Percentiles rank a stretch among this genome's conserved stretches.
phyloP scores from a whole-genome alignment of 106 monocot genomes.

The Xerophyta viscosa region DNA sequence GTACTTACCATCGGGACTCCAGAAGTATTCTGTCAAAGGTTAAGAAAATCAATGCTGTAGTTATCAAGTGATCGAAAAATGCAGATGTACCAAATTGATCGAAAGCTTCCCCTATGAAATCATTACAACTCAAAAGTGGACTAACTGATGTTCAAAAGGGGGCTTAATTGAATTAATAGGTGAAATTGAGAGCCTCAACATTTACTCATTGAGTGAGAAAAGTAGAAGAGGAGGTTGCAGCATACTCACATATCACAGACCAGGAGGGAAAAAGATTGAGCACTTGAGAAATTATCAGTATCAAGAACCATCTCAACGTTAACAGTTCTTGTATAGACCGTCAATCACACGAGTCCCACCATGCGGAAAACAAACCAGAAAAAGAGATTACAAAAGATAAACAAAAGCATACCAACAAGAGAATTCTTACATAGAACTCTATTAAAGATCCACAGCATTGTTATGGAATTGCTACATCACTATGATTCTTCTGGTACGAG shows the following conservation, averaged over 20 bases:
- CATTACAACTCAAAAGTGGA: too few relatives aligned
- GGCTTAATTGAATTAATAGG: too few relatives aligned
- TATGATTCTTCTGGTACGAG: conserved; percentile 45
- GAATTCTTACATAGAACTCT: conserved; percentile 36
- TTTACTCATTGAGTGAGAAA: too few relatives aligned
- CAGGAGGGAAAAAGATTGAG: conserved; percentile 42
- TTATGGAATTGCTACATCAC: conserved; percentile 79
- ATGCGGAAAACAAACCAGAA: conserved; percentile 15
- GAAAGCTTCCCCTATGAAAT: too few relatives aligned
- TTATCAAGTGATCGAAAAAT: too few relatives aligned
- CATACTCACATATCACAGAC: conserved; percentile 76
- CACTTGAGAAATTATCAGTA: conserved; percentile 32
- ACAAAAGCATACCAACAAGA: too few relatives aligned
- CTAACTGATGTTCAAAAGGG: too few relatives aligned
- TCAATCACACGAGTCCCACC: conserved; percentile 44
- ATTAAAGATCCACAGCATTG: conserved; percentile 66
- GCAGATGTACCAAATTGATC: too few relatives aligned
- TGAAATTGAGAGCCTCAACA: too few relatives aligned
- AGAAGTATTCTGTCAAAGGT: conserved; percentile 55
- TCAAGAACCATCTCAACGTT: conserved; percentile 71
- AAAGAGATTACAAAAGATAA: background rate
- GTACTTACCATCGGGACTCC: conserved; percentile 67
- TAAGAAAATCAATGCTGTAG: too few relatives aligned
- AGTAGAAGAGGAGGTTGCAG: background rate
- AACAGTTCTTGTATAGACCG: conserved; percentile 75